Evolutionary conservation across 1,284 basidiomycete species (phyloP).

Genomic region (Heterobasidion parviporum): DNA sequence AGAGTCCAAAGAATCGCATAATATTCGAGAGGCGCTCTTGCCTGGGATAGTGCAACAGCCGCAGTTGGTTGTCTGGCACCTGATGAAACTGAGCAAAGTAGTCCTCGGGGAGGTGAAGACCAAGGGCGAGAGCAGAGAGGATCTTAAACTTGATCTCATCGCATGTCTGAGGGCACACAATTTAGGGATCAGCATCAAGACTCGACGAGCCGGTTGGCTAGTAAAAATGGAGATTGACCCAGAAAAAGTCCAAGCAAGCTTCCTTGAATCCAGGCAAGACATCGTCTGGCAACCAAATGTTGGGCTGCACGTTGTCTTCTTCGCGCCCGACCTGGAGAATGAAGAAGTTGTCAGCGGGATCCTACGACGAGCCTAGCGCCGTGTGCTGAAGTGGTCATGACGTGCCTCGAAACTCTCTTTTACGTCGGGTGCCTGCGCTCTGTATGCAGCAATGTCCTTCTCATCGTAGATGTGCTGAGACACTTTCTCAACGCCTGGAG

Average conservation of each 20-base stretch:
- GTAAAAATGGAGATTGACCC: conserved; percentile 20
- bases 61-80: conserved; percentile 45
- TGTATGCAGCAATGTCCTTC: conserved; percentile 26
- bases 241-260: conserved; percentile 44
- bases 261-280: conserved; percentile 47
- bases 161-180: conserved; percentile 19
- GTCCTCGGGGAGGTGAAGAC: conserved; percentile 36
- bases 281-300: conserved; percentile 52
- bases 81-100: conserved; percentile 38
- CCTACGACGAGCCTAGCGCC: neutral
- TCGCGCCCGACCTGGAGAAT: conserved; percentile 33
- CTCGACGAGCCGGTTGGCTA: too few species aligned
- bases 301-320: conserved; percentile 35
- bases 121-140: conserved; percentile 42
- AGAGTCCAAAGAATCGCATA: too few species aligned
- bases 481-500: conserved; percentile 39
- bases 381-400: neutral
- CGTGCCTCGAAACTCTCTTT: conserved; percentile 46
- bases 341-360: too few species aligned
- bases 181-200: neutral
- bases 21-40: conserved; percentile 8
- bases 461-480: conserved; percentile 33
- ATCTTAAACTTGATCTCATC: conserved; percentile 35
- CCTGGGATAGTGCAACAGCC: conserved; percentile 52
- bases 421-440: conserved; percentile 34